These are phyloP conservation scores for Dactylis glomerata DNA, from an alignment of 176 grass and related monocot genomes.

Conservation along the genomic window DNA sequence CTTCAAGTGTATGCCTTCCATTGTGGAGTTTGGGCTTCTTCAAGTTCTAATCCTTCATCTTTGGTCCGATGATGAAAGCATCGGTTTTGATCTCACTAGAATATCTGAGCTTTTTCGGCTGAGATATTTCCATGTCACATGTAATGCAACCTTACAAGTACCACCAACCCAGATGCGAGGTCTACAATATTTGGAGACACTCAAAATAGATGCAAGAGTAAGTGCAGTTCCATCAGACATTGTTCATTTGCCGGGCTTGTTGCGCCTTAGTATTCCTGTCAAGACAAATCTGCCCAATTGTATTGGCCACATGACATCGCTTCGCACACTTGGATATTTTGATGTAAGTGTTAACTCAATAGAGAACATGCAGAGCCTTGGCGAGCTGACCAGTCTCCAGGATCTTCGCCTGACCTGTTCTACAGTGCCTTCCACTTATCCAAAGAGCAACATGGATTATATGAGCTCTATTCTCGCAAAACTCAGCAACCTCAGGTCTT, in stretches of 20 bases:
- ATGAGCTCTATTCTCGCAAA: neutral
- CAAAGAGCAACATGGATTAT: neutral
- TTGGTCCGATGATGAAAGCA: neutral
- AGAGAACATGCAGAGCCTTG: neutral
- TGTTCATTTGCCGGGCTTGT: neutral
- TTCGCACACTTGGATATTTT: constrained; percentile 11
- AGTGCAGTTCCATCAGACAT: neutral
- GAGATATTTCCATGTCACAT: constrained; percentile 14
- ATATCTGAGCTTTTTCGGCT: constrained; percentile 12
- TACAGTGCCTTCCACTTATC: neutral
- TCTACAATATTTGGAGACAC: constrained; percentile 10
- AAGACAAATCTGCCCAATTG: constrained; percentile 2
- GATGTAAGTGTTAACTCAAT: neutral
- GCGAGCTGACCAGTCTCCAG: neutral
- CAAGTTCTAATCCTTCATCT: constrained; percentile 20
- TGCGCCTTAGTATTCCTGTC: neutral
- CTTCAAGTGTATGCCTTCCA: neutral
- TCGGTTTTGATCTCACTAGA: neutral
- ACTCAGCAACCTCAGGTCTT: constrained; percentile 1
- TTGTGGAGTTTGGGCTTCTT: constrained; percentile 11
- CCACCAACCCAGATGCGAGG: neutral
- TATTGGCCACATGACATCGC: constrained; percentile 1
- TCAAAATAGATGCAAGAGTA: constrained; percentile 11
- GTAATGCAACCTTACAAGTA: neutral
- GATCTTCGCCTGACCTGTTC: constrained; percentile 12